Evolutionary conservation across 768 basidiomycete genomes (phyloP).

Genomic region (Kwoniella heveanensis): DNA sequence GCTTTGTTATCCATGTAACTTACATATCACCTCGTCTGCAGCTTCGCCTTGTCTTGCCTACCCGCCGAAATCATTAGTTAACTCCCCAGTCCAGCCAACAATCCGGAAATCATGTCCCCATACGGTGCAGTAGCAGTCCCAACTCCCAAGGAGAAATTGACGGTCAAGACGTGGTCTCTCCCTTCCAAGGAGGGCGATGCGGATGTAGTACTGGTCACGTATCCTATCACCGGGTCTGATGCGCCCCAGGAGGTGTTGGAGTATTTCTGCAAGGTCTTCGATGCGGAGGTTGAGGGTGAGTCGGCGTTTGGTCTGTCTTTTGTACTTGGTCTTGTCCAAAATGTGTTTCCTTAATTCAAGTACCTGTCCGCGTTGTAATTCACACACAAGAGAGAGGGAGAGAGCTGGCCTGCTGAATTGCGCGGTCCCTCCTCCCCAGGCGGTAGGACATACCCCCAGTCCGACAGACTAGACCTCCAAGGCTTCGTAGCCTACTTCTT

Average conservation of each 20-base stretch:
- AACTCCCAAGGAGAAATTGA: conserved; percentile 46
- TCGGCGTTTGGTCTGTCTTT: too few relatives aligned
- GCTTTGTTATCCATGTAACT: too few relatives aligned
- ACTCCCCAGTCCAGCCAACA: background rate
- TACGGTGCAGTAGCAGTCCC: conserved; percentile 66
- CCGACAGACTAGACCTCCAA: conserved; percentile 60
- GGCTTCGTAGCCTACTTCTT: conserved; percentile 77
- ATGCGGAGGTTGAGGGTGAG: conserved; percentile 68
- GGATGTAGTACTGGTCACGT: conserved; percentile 58
- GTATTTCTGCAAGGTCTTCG: conserved; percentile 67
- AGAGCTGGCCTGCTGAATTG: too few relatives aligned
- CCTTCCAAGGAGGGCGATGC: conserved; percentile 26
- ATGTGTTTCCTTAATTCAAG: too few relatives aligned
- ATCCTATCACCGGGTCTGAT: conserved; percentile 61
- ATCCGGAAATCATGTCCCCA: conserved; percentile 64
- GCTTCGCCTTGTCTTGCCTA: too few relatives aligned
- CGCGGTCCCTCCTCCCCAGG: conserved; percentile 19
- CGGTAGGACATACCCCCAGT: conserved; percentile 84
- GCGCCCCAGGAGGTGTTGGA: conserved; percentile 64
- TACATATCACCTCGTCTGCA: too few relatives aligned
- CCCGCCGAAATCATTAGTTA: too few relatives aligned
- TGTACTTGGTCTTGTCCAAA: too few relatives aligned
- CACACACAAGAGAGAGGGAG: too few relatives aligned
- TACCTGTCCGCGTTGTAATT: too few relatives aligned
- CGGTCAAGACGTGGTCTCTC: conserved; percentile 61